These are phyloP conservation scores for Chlamydomonas sp. DNA, from an alignment of 139 green algal species.

Conservation along the genomic window DNA sequence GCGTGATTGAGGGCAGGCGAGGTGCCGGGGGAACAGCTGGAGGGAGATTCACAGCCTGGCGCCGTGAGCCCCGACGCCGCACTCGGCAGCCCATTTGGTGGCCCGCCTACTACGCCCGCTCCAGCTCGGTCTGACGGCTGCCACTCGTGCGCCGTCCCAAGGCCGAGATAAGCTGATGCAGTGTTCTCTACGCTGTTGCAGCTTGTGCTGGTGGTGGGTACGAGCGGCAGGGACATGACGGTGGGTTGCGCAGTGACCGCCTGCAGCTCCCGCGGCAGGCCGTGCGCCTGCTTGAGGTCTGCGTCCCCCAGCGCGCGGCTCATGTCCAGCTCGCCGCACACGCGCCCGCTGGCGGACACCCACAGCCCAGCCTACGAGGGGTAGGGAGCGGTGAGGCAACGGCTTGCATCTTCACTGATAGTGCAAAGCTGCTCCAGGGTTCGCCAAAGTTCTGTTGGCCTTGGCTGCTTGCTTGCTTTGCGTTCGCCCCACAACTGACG, in stretches of 20 bases:
- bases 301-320: conserved; percentile 25
- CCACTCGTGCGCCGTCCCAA: neutral
- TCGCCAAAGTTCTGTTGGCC: no score
- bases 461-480: no score
- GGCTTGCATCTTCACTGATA: neutral
- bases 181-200: no score
- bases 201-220: neutral
- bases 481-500: no score
- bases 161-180: no score
- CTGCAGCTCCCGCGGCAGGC: conserved; percentile 25
- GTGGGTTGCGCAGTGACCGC: conserved; percentile 29
- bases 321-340: conserved; percentile 43
- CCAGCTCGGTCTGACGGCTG: neutral
- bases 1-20: no score
- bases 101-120: no score
- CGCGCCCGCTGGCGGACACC: conserved; percentile 30
- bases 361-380: conserved; percentile 17
- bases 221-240: neutral
- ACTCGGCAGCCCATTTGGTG: no score
- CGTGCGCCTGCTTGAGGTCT: conserved; percentile 30
- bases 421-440: neutral
- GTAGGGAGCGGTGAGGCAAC: neutral
- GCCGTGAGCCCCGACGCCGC: no score
- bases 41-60: no score
- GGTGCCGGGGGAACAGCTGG: neutral